A percentile compares a stretch with the other conserved stretches of the same genome.
These are phyloP conservation scores for Talaromyces sp. DNA, from an alignment of 2,329 filamentous ascomycete species.

Conservation along the genomic window DNA sequence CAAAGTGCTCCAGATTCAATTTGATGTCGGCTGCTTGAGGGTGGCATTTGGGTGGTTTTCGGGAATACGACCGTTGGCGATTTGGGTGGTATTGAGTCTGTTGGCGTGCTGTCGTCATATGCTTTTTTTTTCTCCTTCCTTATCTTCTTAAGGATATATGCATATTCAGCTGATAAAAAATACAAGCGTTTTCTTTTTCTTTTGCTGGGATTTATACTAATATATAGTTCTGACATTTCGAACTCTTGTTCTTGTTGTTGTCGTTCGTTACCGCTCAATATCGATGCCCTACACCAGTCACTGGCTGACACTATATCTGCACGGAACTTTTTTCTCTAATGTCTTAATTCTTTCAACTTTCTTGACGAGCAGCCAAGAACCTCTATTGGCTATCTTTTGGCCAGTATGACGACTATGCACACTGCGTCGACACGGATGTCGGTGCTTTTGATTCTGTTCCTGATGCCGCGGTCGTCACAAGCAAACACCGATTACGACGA, in stretches of 20 bases:
- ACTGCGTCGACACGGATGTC: background rate
- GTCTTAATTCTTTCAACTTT: background rate
- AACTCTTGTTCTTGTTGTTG: background rate
- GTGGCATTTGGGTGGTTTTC: background rate
- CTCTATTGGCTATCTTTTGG: background rate
- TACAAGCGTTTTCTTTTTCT: background rate
- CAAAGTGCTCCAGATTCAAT: background rate
- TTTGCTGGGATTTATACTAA: background rate
- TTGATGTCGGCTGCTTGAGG: background rate
- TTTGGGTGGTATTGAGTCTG: background rate
- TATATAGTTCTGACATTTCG: background rate
- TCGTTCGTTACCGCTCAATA: background rate
- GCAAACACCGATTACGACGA: background rate
- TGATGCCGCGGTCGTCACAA: background rate
- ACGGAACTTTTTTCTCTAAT: background rate
- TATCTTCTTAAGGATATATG: background rate
- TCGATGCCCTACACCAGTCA: background rate
- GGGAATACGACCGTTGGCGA: background rate
- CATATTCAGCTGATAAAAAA: background rate
- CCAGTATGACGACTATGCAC: background rate
- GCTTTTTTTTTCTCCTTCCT: background rate
- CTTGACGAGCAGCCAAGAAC: background rate
- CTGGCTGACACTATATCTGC: background rate
- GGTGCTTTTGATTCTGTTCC: background rate
- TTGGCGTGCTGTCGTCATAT: background rate